These are phyloP conservation scores for Sporisorium exsertum DNA, from an alignment of 1,284 basidiomycete genomes.

Conservation along the genomic window DNA sequence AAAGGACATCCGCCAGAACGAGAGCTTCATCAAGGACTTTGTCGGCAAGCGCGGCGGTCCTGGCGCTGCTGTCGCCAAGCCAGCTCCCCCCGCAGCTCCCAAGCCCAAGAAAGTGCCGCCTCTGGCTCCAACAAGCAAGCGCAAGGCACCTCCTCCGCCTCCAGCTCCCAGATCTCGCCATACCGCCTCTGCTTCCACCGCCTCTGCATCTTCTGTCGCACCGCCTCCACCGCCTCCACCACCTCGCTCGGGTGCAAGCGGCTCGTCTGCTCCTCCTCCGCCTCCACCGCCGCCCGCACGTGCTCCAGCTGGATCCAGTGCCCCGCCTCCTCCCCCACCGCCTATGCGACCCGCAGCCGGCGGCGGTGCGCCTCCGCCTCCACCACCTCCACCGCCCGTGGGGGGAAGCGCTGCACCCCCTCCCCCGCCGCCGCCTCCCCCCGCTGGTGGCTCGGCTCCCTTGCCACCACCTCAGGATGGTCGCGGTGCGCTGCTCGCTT, in stretches of 20 bases:
- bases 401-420: constrained; percentile 27
- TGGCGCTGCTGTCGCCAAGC: constrained; percentile 32
- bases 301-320: constrained; percentile 26
- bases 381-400: constrained; percentile 55
- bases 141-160: constrained; percentile 63
- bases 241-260: constrained; percentile 70
- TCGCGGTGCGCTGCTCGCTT: constrained; percentile 76
- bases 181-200: constrained; percentile 34
- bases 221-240: constrained; percentile 63
- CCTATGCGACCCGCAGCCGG: constrained; percentile 35
- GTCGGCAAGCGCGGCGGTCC: constrained; percentile 75
- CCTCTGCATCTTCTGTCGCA: constrained; percentile 29
- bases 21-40: constrained; percentile 89
- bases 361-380: constrained; percentile 51
- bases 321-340: constrained; percentile 57
- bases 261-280: constrained; percentile 69
- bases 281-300: constrained; percentile 64
- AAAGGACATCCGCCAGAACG: constrained; percentile 78
- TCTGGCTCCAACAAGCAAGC: constrained; percentile 68
- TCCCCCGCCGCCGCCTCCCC: constrained; percentile 44
- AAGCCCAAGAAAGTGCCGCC: constrained; percentile 75
- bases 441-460: constrained; percentile 30
- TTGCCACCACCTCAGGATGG: constrained; percentile 53
- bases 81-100: constrained; percentile 69
- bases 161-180: constrained; percentile 52